Percentiles rank a stretch among this genome's conserved stretches.
phyloP scores from a whole-genome alignment of 2,329 filamentous ascomycete genomes.

The Talaromyces sp. region DNA sequence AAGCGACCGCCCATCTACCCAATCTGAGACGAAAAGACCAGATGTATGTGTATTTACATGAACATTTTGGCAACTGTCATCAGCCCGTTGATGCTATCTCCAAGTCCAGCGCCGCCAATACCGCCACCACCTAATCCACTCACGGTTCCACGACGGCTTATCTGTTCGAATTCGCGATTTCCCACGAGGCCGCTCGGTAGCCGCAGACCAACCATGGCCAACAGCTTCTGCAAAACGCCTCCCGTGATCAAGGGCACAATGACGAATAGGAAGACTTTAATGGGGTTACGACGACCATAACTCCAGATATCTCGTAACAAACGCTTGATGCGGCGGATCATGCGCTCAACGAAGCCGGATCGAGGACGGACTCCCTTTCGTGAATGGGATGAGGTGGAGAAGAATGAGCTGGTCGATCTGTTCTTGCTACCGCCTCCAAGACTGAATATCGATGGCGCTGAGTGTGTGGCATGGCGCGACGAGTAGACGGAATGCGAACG shows the following conservation, averaged over 20 bases:
- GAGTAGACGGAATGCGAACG: slow-evolving; percentile 34
- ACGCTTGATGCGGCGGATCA: slow-evolving; percentile 71
- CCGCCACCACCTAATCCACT: slow-evolving; percentile 22
- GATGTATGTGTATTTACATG: slow-evolving; percentile 22
- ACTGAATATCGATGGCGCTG: slow-evolving; percentile 48
- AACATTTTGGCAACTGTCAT: slow-evolving; percentile 40
- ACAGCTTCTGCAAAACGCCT: slow-evolving; percentile 73
- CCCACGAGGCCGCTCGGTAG: slow-evolving; percentile 55
- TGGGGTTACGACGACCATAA: slow-evolving; percentile 77
- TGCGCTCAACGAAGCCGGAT: slow-evolving; percentile 69
- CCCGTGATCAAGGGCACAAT: slow-evolving; percentile 84
- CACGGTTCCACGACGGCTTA: slow-evolving; percentile 16
- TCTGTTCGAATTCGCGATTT: slow-evolving; percentile 23
- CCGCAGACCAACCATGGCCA: slow-evolving; percentile 74
- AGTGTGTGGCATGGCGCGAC: slow-evolving; percentile 38
- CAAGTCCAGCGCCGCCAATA: slow-evolving; percentile 31
- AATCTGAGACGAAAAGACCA: not conserved
- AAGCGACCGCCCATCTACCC: not conserved
- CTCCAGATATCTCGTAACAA: slow-evolving; percentile 76
- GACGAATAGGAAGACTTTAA: slow-evolving; percentile 83
- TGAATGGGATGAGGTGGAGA: slow-evolving; percentile 58
- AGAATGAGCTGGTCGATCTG: slow-evolving; percentile 45
- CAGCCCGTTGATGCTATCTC: slow-evolving; percentile 31
- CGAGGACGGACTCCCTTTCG: slow-evolving; percentile 78
- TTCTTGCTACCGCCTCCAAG: slow-evolving; percentile 33